Base-by-base conservation (phyloP, 2,329 filamentous ascomycete species). In the Lomentospora prolificans region DNA sequence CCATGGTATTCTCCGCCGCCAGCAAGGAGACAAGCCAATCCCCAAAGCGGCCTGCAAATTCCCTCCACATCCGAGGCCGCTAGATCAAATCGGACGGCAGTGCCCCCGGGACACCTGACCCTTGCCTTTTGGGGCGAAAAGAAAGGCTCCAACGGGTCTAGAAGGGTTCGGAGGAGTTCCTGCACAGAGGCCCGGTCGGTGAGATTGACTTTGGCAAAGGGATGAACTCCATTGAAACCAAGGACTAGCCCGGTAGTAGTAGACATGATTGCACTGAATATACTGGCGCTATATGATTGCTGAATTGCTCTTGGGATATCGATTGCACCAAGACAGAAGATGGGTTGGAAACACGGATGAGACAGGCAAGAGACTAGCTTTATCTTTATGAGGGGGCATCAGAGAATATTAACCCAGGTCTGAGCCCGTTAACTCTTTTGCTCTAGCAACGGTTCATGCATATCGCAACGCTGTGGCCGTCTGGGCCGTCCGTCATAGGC, bases 21-120 rank as follows among this genome's bases (percentile, higher is more conserved):
- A 6, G 82, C 86, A 5, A 91, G 72, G 14, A 91, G 72, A 14
- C 84, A 82, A 3, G 85, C 84, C 17, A 91, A 70, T 1, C 83
- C 88, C 87, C 87, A 91, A 53, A 91, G 74, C 0, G 88, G 87
- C 1, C 88, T 80, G 48, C 84, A 85, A 64, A 85, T 84, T 24
- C 87, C 87, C 69, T 92, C 88, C 31, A 91, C 79, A 64, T 90
- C 86, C 1, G 87, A 86, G 7, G 86, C 87, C 1, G 82, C 80
- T 66, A 89, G 84, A 65, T 91, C 88, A 66, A 90, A 91, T 25
- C 86, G 76, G 19, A 89, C 88, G 17, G 86, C 86, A 0, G 86
- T 89, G 12, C 79, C 81, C 4, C 87, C 87, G 1, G 79, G 79
- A 24, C 85, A 79, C 63, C 81, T 83, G 50, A 90, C 77, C 50